Evolutionary conservation across 2,329 filamentous ascomycete genomes (phyloP).

Genomic region (Chaetomiaceae sp.): DNA sequence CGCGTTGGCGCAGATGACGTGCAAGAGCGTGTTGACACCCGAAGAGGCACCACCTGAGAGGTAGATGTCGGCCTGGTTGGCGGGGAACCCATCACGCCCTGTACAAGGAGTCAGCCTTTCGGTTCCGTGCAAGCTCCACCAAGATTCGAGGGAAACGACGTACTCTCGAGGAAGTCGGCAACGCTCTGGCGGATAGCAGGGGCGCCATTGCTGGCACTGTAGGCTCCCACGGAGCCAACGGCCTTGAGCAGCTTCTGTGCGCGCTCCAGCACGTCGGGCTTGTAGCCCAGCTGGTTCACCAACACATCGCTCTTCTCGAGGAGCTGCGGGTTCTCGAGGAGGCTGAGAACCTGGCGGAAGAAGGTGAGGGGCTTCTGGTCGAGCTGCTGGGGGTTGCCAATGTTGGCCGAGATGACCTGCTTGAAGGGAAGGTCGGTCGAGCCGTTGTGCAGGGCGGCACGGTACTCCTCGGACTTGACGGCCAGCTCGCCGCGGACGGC

Average conservation of each 20-base stretch:
- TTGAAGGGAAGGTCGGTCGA: constrained; percentile 69
- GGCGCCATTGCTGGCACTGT: constrained; percentile 89
- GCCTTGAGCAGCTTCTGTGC: constrained; percentile 76
- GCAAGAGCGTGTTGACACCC: constrained; percentile 88
- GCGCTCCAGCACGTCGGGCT: constrained; percentile 80
- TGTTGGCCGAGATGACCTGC: constrained; percentile 93
- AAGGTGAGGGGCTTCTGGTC: constrained; percentile 99
- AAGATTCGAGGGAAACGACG: constrained; percentile 32
- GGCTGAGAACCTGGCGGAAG: constrained; percentile 91
- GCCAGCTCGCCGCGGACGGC: constrained; percentile 95
- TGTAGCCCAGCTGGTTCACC: constrained; percentile 71
- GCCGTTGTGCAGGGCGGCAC: constrained; percentile 63
- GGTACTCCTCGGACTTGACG: constrained; percentile 87
- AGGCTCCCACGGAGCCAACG: constrained; percentile 89
- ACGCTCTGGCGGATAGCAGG: constrained; percentile 83
- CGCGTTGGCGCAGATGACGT: constrained; percentile 75
- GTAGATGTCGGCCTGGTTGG: constrained; percentile 78
- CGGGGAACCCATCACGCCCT: constrained; percentile 83
- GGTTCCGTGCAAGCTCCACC: background rate
- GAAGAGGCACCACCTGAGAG: constrained; percentile 88
- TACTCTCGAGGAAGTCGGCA: constrained; percentile 86
- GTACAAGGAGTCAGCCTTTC: constrained; percentile 18
- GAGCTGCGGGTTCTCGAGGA: constrained; percentile 84
- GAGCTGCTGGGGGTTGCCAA: constrained; percentile 97
- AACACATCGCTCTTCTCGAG: constrained; percentile 81